Evolutionary conservation across 805 yeast genomes (phyloP).

Genomic region (Ogataea allantospora): DNA sequence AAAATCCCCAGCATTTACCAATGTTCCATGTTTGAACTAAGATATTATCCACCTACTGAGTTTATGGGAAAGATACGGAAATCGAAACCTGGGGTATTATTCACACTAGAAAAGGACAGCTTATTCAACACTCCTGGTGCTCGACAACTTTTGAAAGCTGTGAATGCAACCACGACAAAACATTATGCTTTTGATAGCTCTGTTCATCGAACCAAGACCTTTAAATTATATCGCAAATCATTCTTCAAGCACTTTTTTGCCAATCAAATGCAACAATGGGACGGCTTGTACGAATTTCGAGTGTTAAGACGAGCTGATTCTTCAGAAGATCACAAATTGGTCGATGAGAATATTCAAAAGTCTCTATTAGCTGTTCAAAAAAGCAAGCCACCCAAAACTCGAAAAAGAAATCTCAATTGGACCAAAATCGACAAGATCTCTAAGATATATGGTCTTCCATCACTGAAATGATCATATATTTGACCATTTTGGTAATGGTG

Average conservation of each 20-base stretch:
- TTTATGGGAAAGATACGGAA: slow-evolving; percentile 30
- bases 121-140: slow-evolving; percentile 23
- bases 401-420: slow-evolving; percentile 21
- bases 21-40: slow-evolving; percentile 25
- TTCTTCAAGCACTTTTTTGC: slow-evolving; percentile 22
- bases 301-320: slow-evolving; percentile 3
- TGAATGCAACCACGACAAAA: not conserved
- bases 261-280: slow-evolving; percentile 10
- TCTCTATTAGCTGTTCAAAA: slow-evolving; percentile 20
- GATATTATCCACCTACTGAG: slow-evolving; percentile 24
- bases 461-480: slow-evolving; percentile 16
- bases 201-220: slow-evolving; percentile 24
- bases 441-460: slow-evolving; percentile 9
- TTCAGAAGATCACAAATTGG: slow-evolving; percentile 15
- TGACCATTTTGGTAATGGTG: slow-evolving; percentile 50
- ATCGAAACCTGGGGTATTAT: slow-evolving; percentile 31
- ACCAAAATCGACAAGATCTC: slow-evolving; percentile 9
- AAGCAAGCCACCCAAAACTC: slow-evolving; percentile 7
- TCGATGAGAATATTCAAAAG: slow-evolving; percentile 13
- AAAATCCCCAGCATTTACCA: slow-evolving; percentile 12
- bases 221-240: slow-evolving; percentile 19
- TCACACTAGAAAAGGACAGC: slow-evolving; percentile 16
- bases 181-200: slow-evolving; percentile 26
- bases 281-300: slow-evolving; percentile 29
- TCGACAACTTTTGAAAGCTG: not conserved